Base-by-base conservation (phyloP, 2,329 filamentous ascomycete species). In the Lasiodiplodia sp. region DNA sequence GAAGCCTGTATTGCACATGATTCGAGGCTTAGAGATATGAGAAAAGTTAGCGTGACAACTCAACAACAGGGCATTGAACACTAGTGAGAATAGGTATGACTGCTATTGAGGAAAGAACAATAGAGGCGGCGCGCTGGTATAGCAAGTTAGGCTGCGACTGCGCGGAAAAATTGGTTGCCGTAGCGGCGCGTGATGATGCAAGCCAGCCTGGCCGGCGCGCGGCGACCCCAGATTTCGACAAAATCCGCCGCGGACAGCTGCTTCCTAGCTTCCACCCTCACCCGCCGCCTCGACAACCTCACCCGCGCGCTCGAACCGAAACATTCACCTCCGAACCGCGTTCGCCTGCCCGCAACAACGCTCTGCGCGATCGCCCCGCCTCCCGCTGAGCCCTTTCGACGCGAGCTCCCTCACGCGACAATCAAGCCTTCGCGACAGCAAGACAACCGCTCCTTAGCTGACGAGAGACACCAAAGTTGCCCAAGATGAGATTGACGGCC, bases 401-500 rank as follows among this genome's bases (percentile, higher is more conserved):
- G 18, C 44, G 21, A 11, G 18, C 44, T 14, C 44, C n/a, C 23
- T 14, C 58, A 63, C 58, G 44, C 58, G 58, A 63, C 58, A 62
- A 16, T 21, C 40, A 28, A 49, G 31, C 34, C 31, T 37, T 21
- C 34, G 31, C 58, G 25, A 38, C 34, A 47, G 21, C 62, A 63
- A 56, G 34, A 28, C 51, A 18, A 21, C 49, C 23, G 25, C 23
- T 34, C n/a, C n/a, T n/a, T 12, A 16, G 4, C 40, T 14, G 34
- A 37, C 49, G 51, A 55, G 47, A 25, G 34, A 60, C 47, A n/a
- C 25, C 11, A 21, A 25, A 7, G 16, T 37, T 34, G n/a, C 47
- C 56, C 67, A 68, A 47, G n/a, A 69, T 69, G 68, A 64, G 68
- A 37, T 55, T 99, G 84, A 97, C 95, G 72, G 91, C 93, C 75